Evolutionary conservation across 805 yeast genomes (phyloP), one percentile per base, ranked within the genome.

Genomic region (Candida easanensis): DNA sequence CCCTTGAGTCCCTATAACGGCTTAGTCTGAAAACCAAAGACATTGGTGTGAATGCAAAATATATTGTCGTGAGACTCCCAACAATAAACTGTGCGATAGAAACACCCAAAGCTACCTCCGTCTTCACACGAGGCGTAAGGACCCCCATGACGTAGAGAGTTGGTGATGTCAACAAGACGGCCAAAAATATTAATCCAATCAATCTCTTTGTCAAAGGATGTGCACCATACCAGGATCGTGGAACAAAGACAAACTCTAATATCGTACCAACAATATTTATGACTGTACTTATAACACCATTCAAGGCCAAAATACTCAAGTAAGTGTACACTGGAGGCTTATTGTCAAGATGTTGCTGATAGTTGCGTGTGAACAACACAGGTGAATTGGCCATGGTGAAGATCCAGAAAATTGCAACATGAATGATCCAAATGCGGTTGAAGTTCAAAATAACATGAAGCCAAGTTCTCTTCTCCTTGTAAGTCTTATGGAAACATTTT

Each of bases 361-460:
- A 84, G 41, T 76, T 65, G 30, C 65, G 64, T 0, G 88, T 82
- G 60, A 83, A 86, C 22, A 87, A 65, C 0, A 85, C 74, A 1
- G 86, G 81, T 0, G 89, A 69, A 58, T 87, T 84, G 58, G 74
- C 76, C 34, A 82, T 60, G 0, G 89, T 83, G 57, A 80, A 87
- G 44, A 79, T 77, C 96, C 96, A 87, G 60, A 84, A 87, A 26
- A 80, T 68, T 1, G 87, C 71, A 31, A 80, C 67, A 57, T 87
- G 96, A 38, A 86, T 76, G 41, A 84, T 80, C 90, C 91, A 84
- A 41, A 84, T 78, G 44, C 96, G 67, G 61, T 82, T 84, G 63
- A 87, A 87, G 59, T 87, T 85, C 19, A 82, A 74, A 20, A 84
- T 52, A 27, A 79, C 73, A 63, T 87, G 96, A 45, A 77, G 65